Evolutionary conservation across 176 grass and related monocot genomes (phyloP).

Genomic region (Phyllostachys edulis): DNA sequence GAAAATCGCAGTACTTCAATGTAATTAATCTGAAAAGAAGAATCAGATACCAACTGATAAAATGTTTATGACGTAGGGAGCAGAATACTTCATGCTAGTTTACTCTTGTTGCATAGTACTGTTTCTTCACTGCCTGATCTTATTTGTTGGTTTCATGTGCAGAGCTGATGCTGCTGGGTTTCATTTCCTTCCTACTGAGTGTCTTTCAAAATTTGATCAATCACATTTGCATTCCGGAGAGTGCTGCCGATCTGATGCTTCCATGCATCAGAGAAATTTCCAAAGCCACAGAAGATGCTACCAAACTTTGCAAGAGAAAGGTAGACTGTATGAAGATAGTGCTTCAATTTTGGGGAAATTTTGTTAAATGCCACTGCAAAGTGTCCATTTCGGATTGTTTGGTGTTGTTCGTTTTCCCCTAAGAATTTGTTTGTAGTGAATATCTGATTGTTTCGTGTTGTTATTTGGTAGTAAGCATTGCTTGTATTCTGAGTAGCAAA

Average conservation of each 20-base stretch:
- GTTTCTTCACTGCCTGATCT: slow-evolving; percentile 5
- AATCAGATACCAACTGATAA: background rate
- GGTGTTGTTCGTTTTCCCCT: background rate
- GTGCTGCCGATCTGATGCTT: slow-evolving; percentile 41
- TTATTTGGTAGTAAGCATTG: background rate
- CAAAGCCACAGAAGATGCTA: slow-evolving; percentile 30
- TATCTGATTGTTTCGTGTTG: background rate
- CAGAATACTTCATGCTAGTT: slow-evolving; percentile 3
- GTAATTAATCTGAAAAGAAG: background rate
- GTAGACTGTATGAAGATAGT: background rate
- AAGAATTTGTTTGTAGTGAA: background rate
- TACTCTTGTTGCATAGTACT: background rate
- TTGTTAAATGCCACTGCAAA: background rate
- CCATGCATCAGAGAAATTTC: slow-evolving; percentile 42
- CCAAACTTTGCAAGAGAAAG: slow-evolving; percentile 40
- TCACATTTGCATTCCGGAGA: slow-evolving; percentile 52
- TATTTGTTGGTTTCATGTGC: slow-evolving; percentile 13
- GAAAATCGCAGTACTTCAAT: background rate
- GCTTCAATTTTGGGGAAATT: background rate
- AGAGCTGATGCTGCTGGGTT: slow-evolving; percentile 78
- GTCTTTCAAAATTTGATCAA: slow-evolving; percentile 56
- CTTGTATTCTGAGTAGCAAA: background rate
- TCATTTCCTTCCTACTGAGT: slow-evolving; percentile 71
- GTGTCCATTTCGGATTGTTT: background rate
- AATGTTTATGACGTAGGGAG: background rate